Percentiles rank a stretch among this genome's conserved stretches.
These are phyloP conservation scores for Deinandra increscens DNA, from an alignment of 129 eudicot genomes.

Conservation along the genomic window DNA sequence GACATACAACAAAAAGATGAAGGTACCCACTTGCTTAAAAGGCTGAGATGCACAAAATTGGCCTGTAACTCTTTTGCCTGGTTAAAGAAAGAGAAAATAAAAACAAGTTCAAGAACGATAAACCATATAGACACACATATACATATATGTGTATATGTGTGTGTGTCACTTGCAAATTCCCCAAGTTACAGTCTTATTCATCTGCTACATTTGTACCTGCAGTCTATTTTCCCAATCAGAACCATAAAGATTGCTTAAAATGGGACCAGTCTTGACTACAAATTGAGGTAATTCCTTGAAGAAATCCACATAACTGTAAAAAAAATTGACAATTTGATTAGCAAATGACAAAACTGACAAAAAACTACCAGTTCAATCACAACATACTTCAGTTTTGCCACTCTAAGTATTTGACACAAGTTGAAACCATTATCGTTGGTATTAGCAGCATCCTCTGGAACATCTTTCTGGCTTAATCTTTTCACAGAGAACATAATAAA, in stretches of 20 bases:
- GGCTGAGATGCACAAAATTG: slow-evolving; percentile 80
- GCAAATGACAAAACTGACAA: neutral
- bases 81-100: slow-evolving; percentile 10
- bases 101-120: slow-evolving; percentile 15
- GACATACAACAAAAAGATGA: slow-evolving; percentile 16
- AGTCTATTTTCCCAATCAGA: slow-evolving; percentile 84
- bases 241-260: slow-evolving; percentile 58
- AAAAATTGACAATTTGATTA: neutral
- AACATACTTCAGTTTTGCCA: slow-evolving; percentile 63
- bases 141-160: no score
- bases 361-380: neutral
- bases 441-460: slow-evolving; percentile 21
- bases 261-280: slow-evolving; percentile 69
- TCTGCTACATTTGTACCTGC: slow-evolving; percentile 46
- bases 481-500: slow-evolving; percentile 59
- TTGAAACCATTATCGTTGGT: slow-evolving; percentile 40
- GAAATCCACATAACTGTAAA: slow-evolving; percentile 66
- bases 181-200: slow-evolving; percentile 22
- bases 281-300: slow-evolving; percentile 88
- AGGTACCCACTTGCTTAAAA: slow-evolving; percentile 79
- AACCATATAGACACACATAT: neutral
- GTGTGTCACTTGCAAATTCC: neutral
- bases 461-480: slow-evolving; percentile 45
- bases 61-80: slow-evolving; percentile 93
- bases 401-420: slow-evolving; percentile 69